Conservation (phyloP, 2,329 filamentous ascomycete genomes). For the Fusarium aywerte region DNA sequence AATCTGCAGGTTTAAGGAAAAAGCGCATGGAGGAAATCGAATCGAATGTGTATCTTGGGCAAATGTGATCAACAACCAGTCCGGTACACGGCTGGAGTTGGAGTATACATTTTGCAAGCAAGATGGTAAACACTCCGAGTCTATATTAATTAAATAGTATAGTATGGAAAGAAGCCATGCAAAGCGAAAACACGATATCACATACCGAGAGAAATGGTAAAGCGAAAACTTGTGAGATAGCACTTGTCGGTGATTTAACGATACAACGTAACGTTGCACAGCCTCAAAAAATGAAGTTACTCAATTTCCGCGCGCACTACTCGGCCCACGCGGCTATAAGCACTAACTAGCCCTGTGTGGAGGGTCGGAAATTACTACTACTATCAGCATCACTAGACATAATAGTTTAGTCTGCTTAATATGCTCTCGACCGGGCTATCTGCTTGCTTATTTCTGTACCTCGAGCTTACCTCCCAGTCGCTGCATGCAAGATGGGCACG, state of each 20-base stretch:
- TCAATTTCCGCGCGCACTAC: neutral
- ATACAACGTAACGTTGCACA: neutral
- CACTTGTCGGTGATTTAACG: accelerated
- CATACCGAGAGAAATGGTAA: no score
- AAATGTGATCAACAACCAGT: neutral
- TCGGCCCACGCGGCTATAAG: no score
- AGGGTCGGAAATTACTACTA: neutral
- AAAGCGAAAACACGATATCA: no score
- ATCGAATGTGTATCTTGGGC: neutral
- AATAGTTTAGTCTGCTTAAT: neutral
- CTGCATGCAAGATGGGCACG: neutral
- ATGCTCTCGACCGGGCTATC: neutral
- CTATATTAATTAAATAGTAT: neutral
- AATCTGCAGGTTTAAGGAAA: accelerated
- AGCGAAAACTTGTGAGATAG: no score
- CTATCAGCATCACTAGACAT: neutral
- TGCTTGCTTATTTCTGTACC: neutral
- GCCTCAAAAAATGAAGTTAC: neutral
- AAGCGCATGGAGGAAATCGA: neutral
- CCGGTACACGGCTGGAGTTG: neutral
- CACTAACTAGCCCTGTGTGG: constrained; percentile 3
- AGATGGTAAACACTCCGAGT: neutral
- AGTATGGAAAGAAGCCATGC: no score
- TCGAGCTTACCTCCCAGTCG: no score
- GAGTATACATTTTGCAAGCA: neutral